Evolutionary conservation across 2,329 filamentous ascomycete species (phyloP).

Genomic region (Penicillium sp.): DNA sequence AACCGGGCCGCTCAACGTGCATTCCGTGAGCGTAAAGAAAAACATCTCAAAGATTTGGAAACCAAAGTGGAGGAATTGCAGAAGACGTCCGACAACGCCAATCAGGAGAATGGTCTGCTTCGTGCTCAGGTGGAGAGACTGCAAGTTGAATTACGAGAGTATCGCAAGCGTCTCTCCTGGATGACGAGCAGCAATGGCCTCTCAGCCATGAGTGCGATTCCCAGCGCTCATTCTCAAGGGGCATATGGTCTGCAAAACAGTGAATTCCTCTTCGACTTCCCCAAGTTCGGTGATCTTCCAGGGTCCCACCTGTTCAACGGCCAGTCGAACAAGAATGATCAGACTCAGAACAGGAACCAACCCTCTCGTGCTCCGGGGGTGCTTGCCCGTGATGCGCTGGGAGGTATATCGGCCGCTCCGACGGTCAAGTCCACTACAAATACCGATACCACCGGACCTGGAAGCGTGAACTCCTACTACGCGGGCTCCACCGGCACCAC

Average conservation of each 20-base stretch:
- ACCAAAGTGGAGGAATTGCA: slow-evolving; percentile 60
- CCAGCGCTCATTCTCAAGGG: slow-evolving; percentile 41
- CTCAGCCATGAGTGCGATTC: slow-evolving; percentile 46
- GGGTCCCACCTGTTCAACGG: slow-evolving; percentile 48
- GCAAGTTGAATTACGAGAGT: slow-evolving; percentile 77
- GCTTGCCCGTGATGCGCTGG: slow-evolving; percentile 22
- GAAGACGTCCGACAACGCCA: slow-evolving; percentile 74
- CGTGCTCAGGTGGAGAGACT: slow-evolving; percentile 84
- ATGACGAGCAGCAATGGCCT: slow-evolving; percentile 44
- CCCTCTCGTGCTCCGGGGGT: slow-evolving; percentile 25
- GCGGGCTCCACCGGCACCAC: slow-evolving; percentile 12
- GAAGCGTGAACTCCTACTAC: slow-evolving; percentile 2
- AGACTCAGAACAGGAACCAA: slow-evolving; percentile 12
- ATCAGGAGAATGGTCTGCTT: slow-evolving; percentile 76
- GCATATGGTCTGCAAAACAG: slow-evolving; percentile 61
- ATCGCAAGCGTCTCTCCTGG: slow-evolving; percentile 75
- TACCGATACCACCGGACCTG: not conserved
- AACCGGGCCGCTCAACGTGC: slow-evolving; percentile 88
- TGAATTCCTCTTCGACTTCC: slow-evolving; percentile 93
- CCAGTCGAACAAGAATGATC: slow-evolving; percentile 32
- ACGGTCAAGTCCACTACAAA: slow-evolving; percentile 9
- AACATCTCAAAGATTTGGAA: slow-evolving; percentile 52
- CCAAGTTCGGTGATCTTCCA: slow-evolving; percentile 76
- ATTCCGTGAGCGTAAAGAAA: slow-evolving; percentile 92
- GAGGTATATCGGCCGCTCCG: slow-evolving; percentile 5